A percentile compares a stretch with the other conserved stretches of the same genome.
These are phyloP conservation scores for Moesziomyces sp. DNA, from an alignment of 1,284 basidiomycete species.

Conservation along the genomic window DNA sequence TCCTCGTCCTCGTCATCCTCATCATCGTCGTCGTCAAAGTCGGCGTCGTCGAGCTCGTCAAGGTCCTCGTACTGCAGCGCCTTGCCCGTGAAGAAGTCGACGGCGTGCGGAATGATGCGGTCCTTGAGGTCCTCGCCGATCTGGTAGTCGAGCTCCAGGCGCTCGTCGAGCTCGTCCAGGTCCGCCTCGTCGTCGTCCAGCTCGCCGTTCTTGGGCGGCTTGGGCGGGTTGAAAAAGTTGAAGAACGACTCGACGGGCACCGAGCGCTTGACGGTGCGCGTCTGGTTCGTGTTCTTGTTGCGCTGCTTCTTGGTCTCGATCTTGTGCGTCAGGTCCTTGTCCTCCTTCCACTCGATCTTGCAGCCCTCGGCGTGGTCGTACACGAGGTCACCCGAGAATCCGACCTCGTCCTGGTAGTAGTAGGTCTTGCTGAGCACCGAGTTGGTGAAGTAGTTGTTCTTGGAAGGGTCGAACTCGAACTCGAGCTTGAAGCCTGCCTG, in stretches of 20 bases:
- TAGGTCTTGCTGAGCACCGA: conserved; percentile 89
- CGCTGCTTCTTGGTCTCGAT: conserved; percentile 99
- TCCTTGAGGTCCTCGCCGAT: conserved; percentile 99
- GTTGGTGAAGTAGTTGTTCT: conserved; percentile 90
- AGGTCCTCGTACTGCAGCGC: conserved; percentile 85
- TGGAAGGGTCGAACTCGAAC: conserved; percentile 77
- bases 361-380: conserved; percentile 92
- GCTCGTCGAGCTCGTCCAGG: conserved; percentile 76
- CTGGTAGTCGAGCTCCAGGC: conserved; percentile 96
- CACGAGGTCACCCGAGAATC: conserved; percentile 92
- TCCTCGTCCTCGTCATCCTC: conserved; percentile 68
- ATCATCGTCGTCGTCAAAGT: conserved; percentile 69
- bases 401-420: conserved; percentile 88
- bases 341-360: conserved; percentile 95
- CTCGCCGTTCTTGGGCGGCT: conserved; percentile 62
- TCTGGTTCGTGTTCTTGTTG: conserved; percentile 77
- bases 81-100: conserved; percentile 91
- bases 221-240: conserved; percentile 68
- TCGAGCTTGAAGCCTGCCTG: conserved; percentile 86
- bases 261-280: conserved; percentile 66
- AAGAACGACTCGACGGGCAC: conserved; percentile 67
- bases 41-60: conserved; percentile 72
- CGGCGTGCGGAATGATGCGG: conserved; percentile 91
- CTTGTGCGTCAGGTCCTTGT: conserved; percentile 96
- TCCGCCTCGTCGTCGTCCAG: conserved; percentile 60